These are phyloP conservation scores for Mortierella sp. DNA, from an alignment of 371 early-diverging fungal genomes.

Conservation along the genomic window DNA sequence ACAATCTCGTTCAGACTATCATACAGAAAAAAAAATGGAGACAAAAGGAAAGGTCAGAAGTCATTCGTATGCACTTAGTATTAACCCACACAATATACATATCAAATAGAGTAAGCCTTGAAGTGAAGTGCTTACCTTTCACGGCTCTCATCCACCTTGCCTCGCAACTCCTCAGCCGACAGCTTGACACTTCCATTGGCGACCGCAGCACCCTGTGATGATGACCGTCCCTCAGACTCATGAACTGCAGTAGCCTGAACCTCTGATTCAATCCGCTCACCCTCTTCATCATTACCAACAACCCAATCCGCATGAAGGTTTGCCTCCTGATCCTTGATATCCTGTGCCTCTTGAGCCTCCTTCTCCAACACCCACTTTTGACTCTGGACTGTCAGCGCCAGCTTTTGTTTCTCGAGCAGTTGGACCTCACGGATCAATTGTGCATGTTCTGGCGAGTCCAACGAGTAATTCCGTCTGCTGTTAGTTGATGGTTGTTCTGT, in stretches of 20 bases:
- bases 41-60: background rate
- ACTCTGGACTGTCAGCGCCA: slow-evolving; percentile 41
- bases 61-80: background rate
- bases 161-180: slow-evolving; percentile 42
- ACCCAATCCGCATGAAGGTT: slow-evolving; percentile 39
- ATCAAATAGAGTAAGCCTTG: background rate
- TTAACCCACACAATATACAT: background rate
- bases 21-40: background rate
- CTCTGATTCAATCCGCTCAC: background rate
- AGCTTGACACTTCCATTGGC: slow-evolving; percentile 15
- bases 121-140: slow-evolving; percentile 28
- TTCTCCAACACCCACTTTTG: slow-evolving; percentile 37
- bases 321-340: slow-evolving; percentile 35
- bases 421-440: slow-evolving; percentile 52
- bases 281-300: slow-evolving; percentile 14
- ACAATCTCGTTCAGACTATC: slow-evolving; percentile 37
- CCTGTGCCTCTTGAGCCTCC: slow-evolving; percentile 35
- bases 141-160: slow-evolving; percentile 41
- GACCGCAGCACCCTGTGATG: background rate
- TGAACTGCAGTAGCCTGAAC: background rate
- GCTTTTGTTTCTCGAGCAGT: slow-evolving; percentile 42
- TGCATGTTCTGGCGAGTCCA: slow-evolving; percentile 54
- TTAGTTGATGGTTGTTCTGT: background rate
- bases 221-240: background rate
- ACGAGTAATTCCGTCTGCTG: slow-evolving; percentile 2